These are phyloP conservation scores for Tetrapisispora pingtungensis DNA, from an alignment of 805 yeast genomes.

Conservation along the genomic window DNA sequence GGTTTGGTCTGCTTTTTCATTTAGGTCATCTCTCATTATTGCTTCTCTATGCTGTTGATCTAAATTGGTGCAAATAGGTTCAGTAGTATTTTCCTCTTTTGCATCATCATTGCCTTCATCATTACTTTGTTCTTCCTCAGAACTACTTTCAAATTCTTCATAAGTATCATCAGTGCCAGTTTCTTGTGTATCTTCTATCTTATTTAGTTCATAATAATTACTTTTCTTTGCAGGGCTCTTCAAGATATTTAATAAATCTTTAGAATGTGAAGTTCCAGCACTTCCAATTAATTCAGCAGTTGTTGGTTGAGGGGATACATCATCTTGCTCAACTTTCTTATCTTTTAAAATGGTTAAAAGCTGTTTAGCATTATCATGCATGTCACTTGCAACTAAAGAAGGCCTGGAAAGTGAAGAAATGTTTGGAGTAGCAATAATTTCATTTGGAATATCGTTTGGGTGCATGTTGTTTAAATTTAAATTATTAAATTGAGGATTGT, in stretches of 20 bases:
- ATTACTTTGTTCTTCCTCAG: slow-evolving; percentile 10
- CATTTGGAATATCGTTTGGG: background rate
- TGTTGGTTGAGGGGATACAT: background rate
- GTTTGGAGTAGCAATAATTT: slow-evolving; percentile 28
- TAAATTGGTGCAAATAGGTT: background rate
- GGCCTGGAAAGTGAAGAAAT: slow-evolving; percentile 33
- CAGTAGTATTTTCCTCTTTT: background rate
- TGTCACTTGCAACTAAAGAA: slow-evolving; percentile 21
- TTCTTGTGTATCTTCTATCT: background rate
- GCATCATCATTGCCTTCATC: no score
- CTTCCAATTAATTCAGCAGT: slow-evolving; percentile 3
- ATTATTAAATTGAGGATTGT: background rate
- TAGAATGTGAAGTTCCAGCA: slow-evolving; percentile 5
- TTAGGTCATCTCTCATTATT: background rate
- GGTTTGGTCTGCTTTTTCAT: slow-evolving; percentile 4
- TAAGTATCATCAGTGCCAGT: slow-evolving; percentile 3
- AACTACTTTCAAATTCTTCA: slow-evolving; percentile 24
- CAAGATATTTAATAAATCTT: slow-evolving; percentile 11
- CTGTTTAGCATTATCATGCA: slow-evolving; percentile 8
- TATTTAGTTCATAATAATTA: background rate
- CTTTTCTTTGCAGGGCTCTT: slow-evolving; percentile 1
- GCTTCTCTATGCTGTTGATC: background rate
- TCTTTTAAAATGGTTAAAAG: slow-evolving; percentile 35
- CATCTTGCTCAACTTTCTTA: background rate
- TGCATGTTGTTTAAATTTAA: background rate